phyloP scores from a whole-genome alignment of 2,329 filamentous ascomycete species.

The Ophiostoma ips region DNA sequence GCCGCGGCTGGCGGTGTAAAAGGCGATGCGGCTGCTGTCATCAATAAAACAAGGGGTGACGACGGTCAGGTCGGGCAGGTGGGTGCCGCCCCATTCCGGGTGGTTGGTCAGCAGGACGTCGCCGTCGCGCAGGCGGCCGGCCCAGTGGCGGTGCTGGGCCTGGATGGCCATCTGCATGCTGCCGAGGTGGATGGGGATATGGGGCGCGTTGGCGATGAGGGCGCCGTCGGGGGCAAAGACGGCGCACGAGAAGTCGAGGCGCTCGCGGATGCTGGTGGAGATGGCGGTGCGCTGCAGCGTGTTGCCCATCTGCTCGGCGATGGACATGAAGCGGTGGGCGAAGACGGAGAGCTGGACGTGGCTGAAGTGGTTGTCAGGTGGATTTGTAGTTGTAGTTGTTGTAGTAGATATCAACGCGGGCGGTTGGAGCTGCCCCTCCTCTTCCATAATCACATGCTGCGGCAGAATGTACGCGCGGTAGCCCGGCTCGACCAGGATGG shows the following conservation, averaged over 20 bases:
- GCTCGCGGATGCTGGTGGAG: constrained; percentile 69
- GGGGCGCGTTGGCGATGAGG: constrained; percentile 62
- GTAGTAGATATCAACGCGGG: too few relatives aligned
- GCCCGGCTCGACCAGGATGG: constrained; percentile 73
- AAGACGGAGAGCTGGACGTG: constrained; percentile 69
- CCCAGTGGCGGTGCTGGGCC: constrained; percentile 67
- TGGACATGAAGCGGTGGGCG: constrained; percentile 71
- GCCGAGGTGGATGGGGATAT: constrained; percentile 67
- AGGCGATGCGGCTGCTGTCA: constrained; percentile 61
- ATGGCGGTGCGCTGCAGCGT: constrained; percentile 70
- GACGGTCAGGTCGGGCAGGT: constrained; percentile 71
- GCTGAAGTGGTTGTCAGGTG: too few relatives aligned
- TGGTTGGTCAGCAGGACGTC: constrained; percentile 78
- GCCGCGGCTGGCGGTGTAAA: constrained; percentile 67
- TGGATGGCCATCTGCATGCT: constrained; percentile 72
- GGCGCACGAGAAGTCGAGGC: constrained; percentile 71
- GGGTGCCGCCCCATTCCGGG: constrained; percentile 42
- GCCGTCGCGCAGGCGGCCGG: constrained; percentile 60
- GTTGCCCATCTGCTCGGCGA: constrained; percentile 73
- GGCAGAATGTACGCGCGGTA: constrained; percentile 66
- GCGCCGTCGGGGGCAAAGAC: constrained; percentile 63
- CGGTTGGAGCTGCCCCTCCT: constrained; percentile 31
- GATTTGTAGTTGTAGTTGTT: too few relatives aligned
- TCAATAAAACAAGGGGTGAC: constrained; percentile 61
- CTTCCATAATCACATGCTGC: constrained; percentile 80